Base-by-base conservation (phyloP, 768 basidiomycete species). In the Suillus variegatus region DNA sequence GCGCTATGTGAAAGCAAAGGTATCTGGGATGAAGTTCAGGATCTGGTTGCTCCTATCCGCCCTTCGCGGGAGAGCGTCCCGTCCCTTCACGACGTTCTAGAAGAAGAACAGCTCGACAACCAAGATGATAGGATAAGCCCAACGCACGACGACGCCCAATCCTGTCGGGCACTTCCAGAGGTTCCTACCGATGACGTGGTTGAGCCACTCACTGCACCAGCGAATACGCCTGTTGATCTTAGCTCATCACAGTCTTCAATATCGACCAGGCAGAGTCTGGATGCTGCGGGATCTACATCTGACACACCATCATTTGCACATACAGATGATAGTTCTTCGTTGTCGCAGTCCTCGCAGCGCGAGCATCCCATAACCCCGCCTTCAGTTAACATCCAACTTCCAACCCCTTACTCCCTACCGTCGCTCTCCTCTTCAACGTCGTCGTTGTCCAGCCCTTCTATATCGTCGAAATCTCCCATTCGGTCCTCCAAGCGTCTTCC, bases 1-100 rank as follows among this genome's bases (percentile, higher is more conserved):
- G 84, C 89, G 38, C 75, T 95, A 3, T 92, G 92, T 70, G 92
- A 94, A 73, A 84, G 84, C 10, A 82, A 86, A 63, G 83, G 77
- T 25, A 85, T 93, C 51, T 94, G 93, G 93, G 77, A 80, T 43
- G 81, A 71, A 22, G 69, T 64, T 46, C 60, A 64, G 41, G 16
- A 16, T 16, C 38, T 57, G 14, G 38, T 60, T 20, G 25, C 60
- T 20, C 63, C 57, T 60, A 32, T n/a, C 38, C 55, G 56, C 46
- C 61, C 61, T 40, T 62, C 61, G 8, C 35, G 49, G 22, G 55
- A 62, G 35, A 55, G 61, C 32, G 49, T 60, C 32, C 46, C 61
- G 32, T 60, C 58, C 18, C 58, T 60, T 41, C 58, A 60, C 18
- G 41, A 60, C 6, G 41, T 60, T 3, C 18, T 43, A 25, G 58